Evolutionary conservation across 2,329 filamentous ascomycete genomes (phyloP).

Genomic region (Aspergillus sp.): DNA sequence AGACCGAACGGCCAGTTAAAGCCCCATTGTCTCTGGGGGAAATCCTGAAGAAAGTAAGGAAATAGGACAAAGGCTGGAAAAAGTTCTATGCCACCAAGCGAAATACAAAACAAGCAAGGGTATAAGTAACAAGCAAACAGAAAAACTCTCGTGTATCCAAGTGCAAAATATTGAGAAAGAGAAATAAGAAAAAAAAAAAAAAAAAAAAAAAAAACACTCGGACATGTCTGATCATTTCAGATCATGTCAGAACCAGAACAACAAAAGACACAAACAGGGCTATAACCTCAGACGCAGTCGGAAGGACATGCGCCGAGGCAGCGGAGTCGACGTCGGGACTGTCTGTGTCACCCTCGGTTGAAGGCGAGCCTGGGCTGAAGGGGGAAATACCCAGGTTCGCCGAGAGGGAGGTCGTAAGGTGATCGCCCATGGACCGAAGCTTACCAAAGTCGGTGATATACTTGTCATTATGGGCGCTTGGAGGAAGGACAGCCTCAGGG

Average conservation of each 20-base stretch:
- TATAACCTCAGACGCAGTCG: neutral
- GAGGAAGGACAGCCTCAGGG: slow-evolving; percentile 25
- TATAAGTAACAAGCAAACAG: too few relatives aligned
- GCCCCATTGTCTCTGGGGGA: neutral
- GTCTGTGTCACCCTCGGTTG: neutral
- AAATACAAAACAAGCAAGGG: neutral
- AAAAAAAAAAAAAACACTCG: neutral
- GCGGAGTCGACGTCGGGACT: neutral
- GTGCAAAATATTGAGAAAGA: neutral
- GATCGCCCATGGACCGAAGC: slow-evolving; percentile 30
- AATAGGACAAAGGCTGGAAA: neutral
- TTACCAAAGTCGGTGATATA: slow-evolving; percentile 31
- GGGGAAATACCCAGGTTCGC: slow-evolving; percentile 21
- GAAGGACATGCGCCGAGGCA: neutral
- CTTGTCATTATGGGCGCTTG: slow-evolving; percentile 24
- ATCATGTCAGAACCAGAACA: neutral
- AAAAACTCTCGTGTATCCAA: too few relatives aligned
- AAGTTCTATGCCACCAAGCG: neutral
- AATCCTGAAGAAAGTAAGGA: neutral
- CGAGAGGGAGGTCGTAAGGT: slow-evolving; percentile 21
- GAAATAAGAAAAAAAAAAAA: slow-evolving; percentile 19
- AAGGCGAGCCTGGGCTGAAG: neutral
- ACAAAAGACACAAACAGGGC: neutral
- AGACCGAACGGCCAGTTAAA: neutral
- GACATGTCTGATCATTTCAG: neutral